Conservation (phyloP, 305 asterid genomes). For the Fraxinus albicans region DNA sequence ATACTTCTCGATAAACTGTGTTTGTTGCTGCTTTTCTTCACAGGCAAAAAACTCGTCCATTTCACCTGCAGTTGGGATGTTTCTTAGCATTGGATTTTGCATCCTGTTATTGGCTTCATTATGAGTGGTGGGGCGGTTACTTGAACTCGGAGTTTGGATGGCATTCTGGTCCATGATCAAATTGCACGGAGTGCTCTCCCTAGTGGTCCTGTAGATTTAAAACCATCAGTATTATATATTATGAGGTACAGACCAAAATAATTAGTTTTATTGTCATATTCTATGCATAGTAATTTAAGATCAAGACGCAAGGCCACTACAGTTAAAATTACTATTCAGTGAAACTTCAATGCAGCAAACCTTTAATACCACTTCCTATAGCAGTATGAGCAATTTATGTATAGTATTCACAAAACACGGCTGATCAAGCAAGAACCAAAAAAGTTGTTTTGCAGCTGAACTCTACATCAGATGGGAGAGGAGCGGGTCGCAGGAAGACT, state of each 20-base stretch:
- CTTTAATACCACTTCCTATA: too few relatives aligned
- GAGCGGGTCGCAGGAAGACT: background rate
- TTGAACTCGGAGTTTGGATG: conserved; percentile 31
- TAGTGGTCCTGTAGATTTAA: conserved; percentile 26
- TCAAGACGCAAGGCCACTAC: too few relatives aligned
- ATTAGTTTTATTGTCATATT: background rate
- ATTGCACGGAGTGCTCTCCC: conserved; percentile 42
- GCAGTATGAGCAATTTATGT: background rate
- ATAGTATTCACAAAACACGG: background rate
- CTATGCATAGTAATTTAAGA: background rate
- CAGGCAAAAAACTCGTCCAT: conserved; percentile 25
- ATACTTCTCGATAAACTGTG: conserved; percentile 36
- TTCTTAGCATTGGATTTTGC: conserved; percentile 2
- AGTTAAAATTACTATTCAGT: too few relatives aligned
- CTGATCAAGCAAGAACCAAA: background rate
- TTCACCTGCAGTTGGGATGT: conserved; percentile 27
- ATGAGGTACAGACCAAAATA: background rate
- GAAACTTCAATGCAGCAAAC: too few relatives aligned
- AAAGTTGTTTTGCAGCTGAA: background rate
- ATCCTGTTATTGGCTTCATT: conserved; percentile 11
- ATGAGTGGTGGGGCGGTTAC: conserved; percentile 21
- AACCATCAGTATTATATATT: background rate
- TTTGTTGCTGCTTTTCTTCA: conserved; percentile 30
- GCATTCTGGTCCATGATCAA: conserved; percentile 26
- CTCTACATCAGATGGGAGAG: background rate